Evolutionary conservation across 495 filamentous ascomycete genomes (phyloP).

Genomic region (Neurospora discreta): DNA sequence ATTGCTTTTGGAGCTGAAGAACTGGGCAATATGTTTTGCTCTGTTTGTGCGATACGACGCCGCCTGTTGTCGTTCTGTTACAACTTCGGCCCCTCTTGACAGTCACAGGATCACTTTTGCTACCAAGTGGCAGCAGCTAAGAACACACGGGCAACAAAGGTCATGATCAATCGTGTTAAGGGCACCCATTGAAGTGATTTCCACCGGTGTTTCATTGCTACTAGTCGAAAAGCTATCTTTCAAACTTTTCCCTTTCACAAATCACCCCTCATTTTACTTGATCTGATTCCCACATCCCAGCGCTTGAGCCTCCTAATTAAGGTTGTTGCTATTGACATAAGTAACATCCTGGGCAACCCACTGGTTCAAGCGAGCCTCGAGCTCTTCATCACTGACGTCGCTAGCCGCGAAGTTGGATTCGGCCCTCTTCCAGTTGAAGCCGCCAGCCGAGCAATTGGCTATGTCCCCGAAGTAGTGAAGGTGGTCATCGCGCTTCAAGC

Average conservation of each 20-base stretch:
- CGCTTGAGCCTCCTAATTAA: not conserved
- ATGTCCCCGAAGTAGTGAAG: slow-evolving; percentile 27
- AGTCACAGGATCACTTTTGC: too few relatives aligned
- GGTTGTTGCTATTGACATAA: not conserved
- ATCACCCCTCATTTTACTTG: not conserved
- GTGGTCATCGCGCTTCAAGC: slow-evolving; percentile 23
- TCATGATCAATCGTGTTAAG: too few relatives aligned
- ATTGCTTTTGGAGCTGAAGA: too few relatives aligned
- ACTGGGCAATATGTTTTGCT: too few relatives aligned
- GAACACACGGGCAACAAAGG: too few relatives aligned
- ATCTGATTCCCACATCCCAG: not conserved
- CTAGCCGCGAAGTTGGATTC: slow-evolving; percentile 4
- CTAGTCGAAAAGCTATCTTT: not conserved
- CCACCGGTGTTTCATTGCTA: not conserved
- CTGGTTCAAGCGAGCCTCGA: slow-evolving; percentile 17
- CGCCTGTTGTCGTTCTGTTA: too few relatives aligned
- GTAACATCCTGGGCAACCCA: slow-evolving; percentile 18
- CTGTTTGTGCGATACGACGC: too few relatives aligned
- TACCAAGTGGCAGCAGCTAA: too few relatives aligned
- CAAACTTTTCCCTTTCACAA: not conserved
- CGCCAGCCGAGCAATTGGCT: slow-evolving; percentile 14
- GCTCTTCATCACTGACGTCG: slow-evolving; percentile 20
- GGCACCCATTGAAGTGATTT: too few relatives aligned
- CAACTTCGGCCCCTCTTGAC: too few relatives aligned
- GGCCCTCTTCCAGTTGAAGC: slow-evolving; percentile 14